A percentile compares a stretch with the other conserved stretches of the same genome.
Conservation (phyloP, 305 asterid genomes). For the Fraxinus velutina region DNA sequence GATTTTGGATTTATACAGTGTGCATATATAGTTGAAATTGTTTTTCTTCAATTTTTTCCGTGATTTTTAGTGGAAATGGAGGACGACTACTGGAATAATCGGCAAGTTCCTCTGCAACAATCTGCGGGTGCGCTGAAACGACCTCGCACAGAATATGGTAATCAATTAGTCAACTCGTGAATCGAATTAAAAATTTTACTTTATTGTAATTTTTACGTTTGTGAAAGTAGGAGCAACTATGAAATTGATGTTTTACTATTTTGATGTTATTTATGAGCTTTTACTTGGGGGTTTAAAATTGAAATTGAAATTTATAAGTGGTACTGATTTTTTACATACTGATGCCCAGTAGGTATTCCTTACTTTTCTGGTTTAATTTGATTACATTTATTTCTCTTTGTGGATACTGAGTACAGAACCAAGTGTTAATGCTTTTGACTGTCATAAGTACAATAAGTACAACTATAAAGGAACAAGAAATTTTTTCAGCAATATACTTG, state of each 20-base stretch:
- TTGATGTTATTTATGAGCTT: background rate
- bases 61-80: constrained; percentile 28
- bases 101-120: constrained; percentile 27
- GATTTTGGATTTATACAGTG: background rate
- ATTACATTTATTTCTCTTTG: background rate
- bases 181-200: background rate
- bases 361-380: background rate
- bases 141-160: constrained; percentile 44
- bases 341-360: background rate
- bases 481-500: background rate
- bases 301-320: background rate
- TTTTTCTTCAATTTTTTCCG: background rate
- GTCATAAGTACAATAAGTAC: background rate
- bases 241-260: background rate
- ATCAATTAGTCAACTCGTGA: background rate
- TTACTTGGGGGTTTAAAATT: background rate
- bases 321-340: background rate
- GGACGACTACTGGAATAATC: constrained; percentile 43
- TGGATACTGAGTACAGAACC: background rate
- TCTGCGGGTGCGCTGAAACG: constrained; percentile 37
- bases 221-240: background rate
- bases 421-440: background rate
- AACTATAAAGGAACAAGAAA: background rate
- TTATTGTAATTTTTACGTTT: background rate
- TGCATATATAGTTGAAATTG: background rate